These are phyloP conservation scores for Lactifluus rugatus DNA, from an alignment of 768 basidiomycete species.

Conservation along the genomic window DNA sequence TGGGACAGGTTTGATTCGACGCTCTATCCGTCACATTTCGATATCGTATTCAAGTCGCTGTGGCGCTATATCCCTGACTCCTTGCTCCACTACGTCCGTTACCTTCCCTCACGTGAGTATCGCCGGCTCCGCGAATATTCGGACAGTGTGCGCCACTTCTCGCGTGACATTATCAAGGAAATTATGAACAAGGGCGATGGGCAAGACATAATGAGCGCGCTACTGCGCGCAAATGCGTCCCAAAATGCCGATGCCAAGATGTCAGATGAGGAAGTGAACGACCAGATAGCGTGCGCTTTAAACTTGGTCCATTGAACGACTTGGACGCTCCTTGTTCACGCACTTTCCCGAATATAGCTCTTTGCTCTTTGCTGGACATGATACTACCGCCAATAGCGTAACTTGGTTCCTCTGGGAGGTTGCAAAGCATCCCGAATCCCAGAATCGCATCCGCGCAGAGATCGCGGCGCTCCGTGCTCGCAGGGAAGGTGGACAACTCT, in stretches of 20 bases:
- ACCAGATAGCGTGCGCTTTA: conserved; percentile 14
- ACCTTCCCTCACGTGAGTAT: conserved; percentile 16
- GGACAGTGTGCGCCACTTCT: conserved; percentile 1
- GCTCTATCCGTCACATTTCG: conserved; percentile 13
- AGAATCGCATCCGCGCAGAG: conserved; percentile 15
- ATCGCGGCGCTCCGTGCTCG: conserved; percentile 3
- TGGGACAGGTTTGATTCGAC: conserved; percentile 15
- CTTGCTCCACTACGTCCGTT: conserved; percentile 15
- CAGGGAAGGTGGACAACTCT: neutral
- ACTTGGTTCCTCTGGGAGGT: conserved; percentile 18
- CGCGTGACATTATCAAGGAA: conserved; percentile 4
- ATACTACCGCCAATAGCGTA: conserved; percentile 11
- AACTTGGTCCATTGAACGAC: neutral
- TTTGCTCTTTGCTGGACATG: conserved; percentile 16
- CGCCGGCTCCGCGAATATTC: conserved; percentile 10
- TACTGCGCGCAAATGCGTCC: conserved; percentile 16
- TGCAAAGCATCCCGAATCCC: conserved; percentile 16
- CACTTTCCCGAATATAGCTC: neutral
- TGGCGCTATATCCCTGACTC: conserved; percentile 13
- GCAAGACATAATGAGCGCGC: conserved; percentile 17
- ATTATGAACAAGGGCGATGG: conserved; percentile 4
- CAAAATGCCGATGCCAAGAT: neutral
- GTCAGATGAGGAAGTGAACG: neutral
- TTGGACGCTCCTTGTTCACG: neutral
- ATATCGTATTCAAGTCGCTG: conserved; percentile 11